phyloP scores from a whole-genome alignment of 495 filamentous ascomycete species.

The Penicillium waksmanii region DNA sequence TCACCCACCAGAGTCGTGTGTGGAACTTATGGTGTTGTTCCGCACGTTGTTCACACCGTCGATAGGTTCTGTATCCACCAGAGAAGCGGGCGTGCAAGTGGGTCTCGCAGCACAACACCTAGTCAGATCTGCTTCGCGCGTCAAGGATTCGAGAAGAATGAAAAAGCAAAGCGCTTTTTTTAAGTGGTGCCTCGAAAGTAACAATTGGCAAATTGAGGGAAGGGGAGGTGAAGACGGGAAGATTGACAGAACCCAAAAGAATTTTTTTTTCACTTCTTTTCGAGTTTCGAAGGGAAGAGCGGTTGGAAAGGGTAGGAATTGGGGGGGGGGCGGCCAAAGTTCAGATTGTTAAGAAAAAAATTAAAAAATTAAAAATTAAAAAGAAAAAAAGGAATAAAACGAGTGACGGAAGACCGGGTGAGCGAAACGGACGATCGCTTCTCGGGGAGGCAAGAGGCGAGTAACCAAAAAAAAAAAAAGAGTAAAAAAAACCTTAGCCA shows the following conservation, averaged over 20 bases:
- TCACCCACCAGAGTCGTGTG: constrained; percentile 50
- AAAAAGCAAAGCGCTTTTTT: constrained; percentile 8
- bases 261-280: constrained; percentile 8
- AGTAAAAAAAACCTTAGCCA: constrained; percentile 13
- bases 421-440: constrained; percentile 39
- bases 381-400: constrained; percentile 35
- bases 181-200: background rate
- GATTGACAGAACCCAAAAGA: constrained; percentile 12
- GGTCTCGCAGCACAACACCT: constrained; percentile 48
- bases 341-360: constrained; percentile 31
- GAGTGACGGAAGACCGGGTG: constrained; percentile 21
- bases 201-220: constrained; percentile 17
- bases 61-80: constrained; percentile 51
- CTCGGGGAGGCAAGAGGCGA: constrained; percentile 39
- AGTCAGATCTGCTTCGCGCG: constrained; percentile 48
- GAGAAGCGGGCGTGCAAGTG: constrained; percentile 49
- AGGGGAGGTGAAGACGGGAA: constrained; percentile 20
- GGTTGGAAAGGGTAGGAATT: background rate
- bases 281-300: constrained; percentile 22
- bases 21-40: constrained; percentile 51
- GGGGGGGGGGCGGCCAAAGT: constrained; percentile 27
- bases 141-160: constrained; percentile 16
- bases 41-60: constrained; percentile 46
- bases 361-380: constrained; percentile 16
- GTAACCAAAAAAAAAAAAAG: constrained; percentile 15